These are phyloP conservation scores for Amauroascus niger DNA, from an alignment of 2,329 filamentous ascomycete genomes.

Conservation along the genomic window DNA sequence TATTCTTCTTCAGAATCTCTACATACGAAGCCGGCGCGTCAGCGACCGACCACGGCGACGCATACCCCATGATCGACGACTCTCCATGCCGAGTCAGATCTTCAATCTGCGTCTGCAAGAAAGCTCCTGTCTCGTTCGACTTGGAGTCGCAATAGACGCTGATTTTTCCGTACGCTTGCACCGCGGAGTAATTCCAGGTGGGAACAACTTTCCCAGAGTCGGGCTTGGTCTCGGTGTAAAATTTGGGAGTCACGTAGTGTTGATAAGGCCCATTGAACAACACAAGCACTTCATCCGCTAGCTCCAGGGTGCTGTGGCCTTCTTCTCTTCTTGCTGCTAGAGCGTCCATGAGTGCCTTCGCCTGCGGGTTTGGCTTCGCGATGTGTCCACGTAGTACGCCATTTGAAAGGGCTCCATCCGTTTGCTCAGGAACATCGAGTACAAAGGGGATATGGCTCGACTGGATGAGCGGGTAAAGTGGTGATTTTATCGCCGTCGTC, in stretches of 20 bases:
- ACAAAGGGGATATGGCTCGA: conserved; percentile 53
- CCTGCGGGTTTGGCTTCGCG: conserved; percentile 54
- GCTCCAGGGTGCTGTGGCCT: conserved; percentile 25
- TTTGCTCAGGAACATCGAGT: conserved; percentile 36
- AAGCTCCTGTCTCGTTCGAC: conserved; percentile 38
- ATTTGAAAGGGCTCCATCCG: conserved; percentile 35
- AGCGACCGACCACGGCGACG: conserved; percentile 43
- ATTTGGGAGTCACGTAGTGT: conserved; percentile 60
- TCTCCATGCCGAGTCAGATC: conserved; percentile 48
- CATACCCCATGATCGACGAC: conserved; percentile 48
- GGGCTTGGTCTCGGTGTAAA: conserved; percentile 58
- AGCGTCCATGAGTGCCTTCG: conserved; percentile 50
- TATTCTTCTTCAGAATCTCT: conserved; percentile 48
- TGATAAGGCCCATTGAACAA: conserved; percentile 51
- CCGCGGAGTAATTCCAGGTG: conserved; percentile 61
- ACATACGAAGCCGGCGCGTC: conserved; percentile 51
- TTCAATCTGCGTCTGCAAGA: conserved; percentile 44
- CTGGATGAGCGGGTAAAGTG: conserved; percentile 44
- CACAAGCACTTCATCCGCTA: conserved; percentile 49
- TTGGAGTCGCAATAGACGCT: conserved; percentile 46
- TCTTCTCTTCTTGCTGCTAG: conserved; percentile 19
- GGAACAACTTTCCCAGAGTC: conserved; percentile 56
- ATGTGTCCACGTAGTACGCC: conserved; percentile 51
- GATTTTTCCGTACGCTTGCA: conserved; percentile 52
- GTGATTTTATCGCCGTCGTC: conserved; percentile 51